phyloP scores from a whole-genome alignment of 192 early-diverging fungal species.

The Backusella australiensis region DNA sequence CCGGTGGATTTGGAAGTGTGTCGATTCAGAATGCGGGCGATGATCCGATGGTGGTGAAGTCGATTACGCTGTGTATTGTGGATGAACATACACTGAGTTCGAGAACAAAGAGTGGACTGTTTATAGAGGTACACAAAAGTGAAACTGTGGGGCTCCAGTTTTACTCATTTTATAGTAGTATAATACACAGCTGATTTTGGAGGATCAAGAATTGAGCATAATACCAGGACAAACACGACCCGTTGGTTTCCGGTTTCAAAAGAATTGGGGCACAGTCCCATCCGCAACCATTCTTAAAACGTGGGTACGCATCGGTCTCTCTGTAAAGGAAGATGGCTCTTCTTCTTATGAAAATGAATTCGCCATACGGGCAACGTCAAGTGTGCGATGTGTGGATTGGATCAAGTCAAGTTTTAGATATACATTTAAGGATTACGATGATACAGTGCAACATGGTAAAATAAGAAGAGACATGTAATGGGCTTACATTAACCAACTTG shows the following conservation, averaged over 20 bases:
- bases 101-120: not conserved
- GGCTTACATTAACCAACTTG: not conserved
- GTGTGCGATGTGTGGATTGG: not conserved
- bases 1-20: constrained; percentile 18
- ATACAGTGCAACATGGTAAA: constrained; percentile 65
- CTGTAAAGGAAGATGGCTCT: not conserved
- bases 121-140: not conserved
- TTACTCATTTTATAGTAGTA: not conserved
- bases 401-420: constrained; percentile 62
- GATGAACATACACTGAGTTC: not conserved
- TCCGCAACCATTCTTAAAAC: not conserved
- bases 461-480: not conserved
- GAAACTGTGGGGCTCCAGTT: not conserved
- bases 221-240: not conserved
- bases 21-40: constrained; percentile 30
- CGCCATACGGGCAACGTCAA: not conserved
- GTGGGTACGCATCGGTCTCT: not conserved
- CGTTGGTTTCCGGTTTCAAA: not conserved
- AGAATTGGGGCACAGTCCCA: not conserved
- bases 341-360: not conserved
- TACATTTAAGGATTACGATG: constrained; percentile 70
- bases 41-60: constrained; percentile 32
- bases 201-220: not conserved
- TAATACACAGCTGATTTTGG: not conserved
- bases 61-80: constrained; percentile 26